These are phyloP conservation scores for Cylindrotheca fusiformis DNA, from an alignment of 108 stramenopile genomes.

Conservation along the genomic window DNA sequence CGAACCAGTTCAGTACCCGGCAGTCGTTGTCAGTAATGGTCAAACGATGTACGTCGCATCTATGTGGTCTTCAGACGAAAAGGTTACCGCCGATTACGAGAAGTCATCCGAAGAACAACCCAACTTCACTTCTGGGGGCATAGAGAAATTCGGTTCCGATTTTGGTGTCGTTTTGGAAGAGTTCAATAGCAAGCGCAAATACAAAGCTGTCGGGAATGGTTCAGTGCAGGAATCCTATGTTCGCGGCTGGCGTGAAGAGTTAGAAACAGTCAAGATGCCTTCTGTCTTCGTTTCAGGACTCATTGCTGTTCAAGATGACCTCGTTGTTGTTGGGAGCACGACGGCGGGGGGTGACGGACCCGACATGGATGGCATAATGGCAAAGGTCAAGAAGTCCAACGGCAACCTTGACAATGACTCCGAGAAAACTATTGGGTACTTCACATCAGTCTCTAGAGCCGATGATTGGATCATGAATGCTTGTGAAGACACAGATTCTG, in stretches of 20 bases:
- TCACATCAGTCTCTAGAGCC: conserved; percentile 14
- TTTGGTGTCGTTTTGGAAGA: conserved; percentile 28
- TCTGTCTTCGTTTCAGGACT: conserved; percentile 34
- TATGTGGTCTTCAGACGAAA: conserved; percentile 18
- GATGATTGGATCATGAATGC: conserved; percentile 33
- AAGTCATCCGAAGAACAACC: conserved; percentile 17
- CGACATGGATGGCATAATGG: conserved; percentile 39
- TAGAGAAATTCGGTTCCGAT: conserved; percentile 27
- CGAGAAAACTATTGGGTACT: conserved; percentile 23
- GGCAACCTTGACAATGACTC: conserved; percentile 11
- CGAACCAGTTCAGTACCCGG: conserved; percentile 19
- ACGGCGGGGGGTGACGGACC: not conserved
- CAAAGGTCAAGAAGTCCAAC: conserved; percentile 10
- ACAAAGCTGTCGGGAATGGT: not conserved
- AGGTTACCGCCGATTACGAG: conserved; percentile 15
- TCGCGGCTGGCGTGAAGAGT: conserved; percentile 26
- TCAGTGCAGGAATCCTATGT: not conserved
- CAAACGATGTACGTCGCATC: conserved; percentile 19
- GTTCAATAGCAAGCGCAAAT: conserved; percentile 5
- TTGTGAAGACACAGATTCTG: conserved; percentile 28
- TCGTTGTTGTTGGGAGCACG: conserved; percentile 34
- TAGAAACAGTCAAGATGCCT: conserved; percentile 21
- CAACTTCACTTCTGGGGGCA: conserved; percentile 33
- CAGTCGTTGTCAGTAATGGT: conserved; percentile 7
- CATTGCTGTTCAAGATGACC: conserved; percentile 4